These are phyloP conservation scores for Gossypium trilobum DNA, from an alignment of 441 rosid genomes.

Conservation along the genomic window DNA sequence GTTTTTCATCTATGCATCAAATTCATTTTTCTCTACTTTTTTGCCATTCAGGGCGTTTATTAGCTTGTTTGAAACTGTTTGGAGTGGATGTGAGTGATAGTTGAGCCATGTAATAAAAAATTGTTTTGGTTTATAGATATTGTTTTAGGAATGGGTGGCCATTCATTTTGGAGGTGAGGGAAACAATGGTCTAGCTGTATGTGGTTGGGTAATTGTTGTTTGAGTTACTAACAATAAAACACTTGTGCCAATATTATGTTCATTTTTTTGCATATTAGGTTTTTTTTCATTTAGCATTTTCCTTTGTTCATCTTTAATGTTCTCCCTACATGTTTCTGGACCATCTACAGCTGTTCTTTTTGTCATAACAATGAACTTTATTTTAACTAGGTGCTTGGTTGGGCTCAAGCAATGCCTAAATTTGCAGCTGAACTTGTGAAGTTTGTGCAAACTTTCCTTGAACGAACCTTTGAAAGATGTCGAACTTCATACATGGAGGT, in stretches of 20 bases:
- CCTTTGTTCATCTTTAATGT: neutral
- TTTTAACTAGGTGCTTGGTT: conserved; percentile 65
- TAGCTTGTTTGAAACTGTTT: too few relatives aligned
- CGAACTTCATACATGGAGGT: conserved; percentile 97
- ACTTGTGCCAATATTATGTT: neutral
- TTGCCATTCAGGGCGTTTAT: too few relatives aligned
- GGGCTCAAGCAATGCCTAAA: conserved; percentile 99
- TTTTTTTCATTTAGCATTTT: neutral
- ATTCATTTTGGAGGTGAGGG: too few relatives aligned
- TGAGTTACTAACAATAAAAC: too few relatives aligned
- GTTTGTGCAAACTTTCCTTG: conserved; percentile 89
- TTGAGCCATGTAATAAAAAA: too few relatives aligned
- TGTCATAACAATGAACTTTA: neutral
- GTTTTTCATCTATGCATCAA: too few relatives aligned
- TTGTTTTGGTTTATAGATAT: too few relatives aligned
- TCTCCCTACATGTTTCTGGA: conserved; percentile 10
- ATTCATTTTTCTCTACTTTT: too few relatives aligned
- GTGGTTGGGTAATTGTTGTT: too few relatives aligned
- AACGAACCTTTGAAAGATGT: conserved; percentile 93
- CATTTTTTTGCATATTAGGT: neutral
- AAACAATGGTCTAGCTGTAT: too few relatives aligned
- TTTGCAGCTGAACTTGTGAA: conserved; percentile 85
- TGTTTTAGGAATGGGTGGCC: too few relatives aligned
- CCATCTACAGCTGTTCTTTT: conserved; percentile 19
- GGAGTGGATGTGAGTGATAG: too few relatives aligned